Base-by-base conservation (phyloP, 2,329 filamentous ascomycete species). In the Exophiala xenobiotica region DNA sequence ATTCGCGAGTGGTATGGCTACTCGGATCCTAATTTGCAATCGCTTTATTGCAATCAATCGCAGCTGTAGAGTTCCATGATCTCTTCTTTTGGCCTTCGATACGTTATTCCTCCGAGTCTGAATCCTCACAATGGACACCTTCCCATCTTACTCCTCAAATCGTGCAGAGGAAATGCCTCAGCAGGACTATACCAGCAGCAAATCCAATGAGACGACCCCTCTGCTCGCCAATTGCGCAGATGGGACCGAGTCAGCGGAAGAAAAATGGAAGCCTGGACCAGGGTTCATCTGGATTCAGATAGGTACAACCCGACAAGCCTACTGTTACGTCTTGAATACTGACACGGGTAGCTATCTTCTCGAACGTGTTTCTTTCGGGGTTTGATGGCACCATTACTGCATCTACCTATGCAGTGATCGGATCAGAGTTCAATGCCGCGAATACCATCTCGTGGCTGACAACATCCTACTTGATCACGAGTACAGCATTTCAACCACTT, bases 391-490 rank as follows among this genome's bases (percentile, higher is more conserved):
- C 72, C 1, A 71, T 75, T 48, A 75, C 70, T 3, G 72, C 71
- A 0, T 69, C 72, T 2, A 73, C 70, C 1, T 74, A 74, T 44
- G 70, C 70, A 4, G 60, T 70, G 4, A 65, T 68, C 54, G 78
- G 77, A 71, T 54, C 80, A 63, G 53, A 80, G 8, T 75, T 74
- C 58, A 68, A 69, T 22, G 71, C 73, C 4, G 70, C 70, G 2
- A 74, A 75, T 43, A 74, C 70, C 0, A 70, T 72, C 0, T 74
- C 68, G 14, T 72, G 71, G 64, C 61, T 85, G 42, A 79, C 78
- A 33, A 85, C 84, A 54, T 83, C 81, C 0, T 83, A 85, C 62
- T 78, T 85, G 69, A 83, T 86, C 27, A 85, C 64, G 70, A 85
- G 63, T 76, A 85, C 83, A 0, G 77, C 79, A 26, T 86, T 85